Evolutionary conservation across 2,329 filamentous ascomycete genomes (phyloP).

Genomic region (Alternaria dauci): DNA sequence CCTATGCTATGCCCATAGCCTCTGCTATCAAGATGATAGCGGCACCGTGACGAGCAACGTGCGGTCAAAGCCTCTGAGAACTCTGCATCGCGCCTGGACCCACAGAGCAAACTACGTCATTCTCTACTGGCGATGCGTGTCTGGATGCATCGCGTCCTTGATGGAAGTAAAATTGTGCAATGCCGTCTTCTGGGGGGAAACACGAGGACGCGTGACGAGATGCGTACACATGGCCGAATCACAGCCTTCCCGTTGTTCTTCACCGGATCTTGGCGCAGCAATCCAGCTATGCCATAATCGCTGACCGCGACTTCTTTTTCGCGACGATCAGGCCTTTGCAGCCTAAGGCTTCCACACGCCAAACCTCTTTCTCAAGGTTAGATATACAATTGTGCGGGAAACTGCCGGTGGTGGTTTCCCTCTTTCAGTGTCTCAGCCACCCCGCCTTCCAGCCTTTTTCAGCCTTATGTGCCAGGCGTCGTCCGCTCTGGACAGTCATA

Average conservation of each 20-base stretch:
- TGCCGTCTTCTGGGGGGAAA: background rate
- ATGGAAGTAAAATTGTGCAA: background rate
- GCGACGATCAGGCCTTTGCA: background rate
- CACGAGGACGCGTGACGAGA: constrained; percentile 2
- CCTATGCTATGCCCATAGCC: constrained; percentile 1
- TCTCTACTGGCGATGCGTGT: background rate
- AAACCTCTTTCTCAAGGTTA: background rate
- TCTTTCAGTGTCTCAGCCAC: background rate
- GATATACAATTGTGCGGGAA: background rate
- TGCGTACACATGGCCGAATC: background rate
- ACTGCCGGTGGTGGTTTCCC: background rate
- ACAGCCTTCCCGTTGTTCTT: constrained; percentile 7
- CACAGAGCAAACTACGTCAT: constrained; percentile 7
- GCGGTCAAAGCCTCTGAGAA: background rate
- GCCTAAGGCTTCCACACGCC: constrained; percentile 5
- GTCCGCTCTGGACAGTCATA: background rate
- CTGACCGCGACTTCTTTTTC: constrained; percentile 11
- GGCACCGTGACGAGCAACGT: constrained; percentile 15
- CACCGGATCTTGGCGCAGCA: constrained; percentile 28
- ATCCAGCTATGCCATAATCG: background rate
- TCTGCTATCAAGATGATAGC: background rate
- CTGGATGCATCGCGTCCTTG: background rate
- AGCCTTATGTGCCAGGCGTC: constrained; percentile 5
- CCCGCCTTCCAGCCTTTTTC: background rate
- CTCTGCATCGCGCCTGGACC: constrained; percentile 1